These are phyloP conservation scores for Psilocybe tampanensis DNA, from an alignment of 768 basidiomycete species.

Conservation along the genomic window DNA sequence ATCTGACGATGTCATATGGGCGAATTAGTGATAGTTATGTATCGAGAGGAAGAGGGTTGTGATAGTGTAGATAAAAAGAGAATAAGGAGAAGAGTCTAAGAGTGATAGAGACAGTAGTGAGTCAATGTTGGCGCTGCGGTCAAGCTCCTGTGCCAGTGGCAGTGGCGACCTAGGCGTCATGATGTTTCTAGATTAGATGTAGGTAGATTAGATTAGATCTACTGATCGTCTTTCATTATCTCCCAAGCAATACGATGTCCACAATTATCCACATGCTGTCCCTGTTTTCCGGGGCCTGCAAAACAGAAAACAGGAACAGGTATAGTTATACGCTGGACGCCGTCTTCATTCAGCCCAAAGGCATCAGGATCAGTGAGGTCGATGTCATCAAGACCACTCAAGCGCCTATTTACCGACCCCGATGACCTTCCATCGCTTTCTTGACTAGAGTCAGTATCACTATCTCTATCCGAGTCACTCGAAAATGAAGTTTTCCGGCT, in stretches of 20 bases:
- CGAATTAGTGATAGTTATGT: background rate
- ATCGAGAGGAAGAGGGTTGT: background rate
- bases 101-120: too few species aligned
- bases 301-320: constrained; percentile 43
- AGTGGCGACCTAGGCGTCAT: background rate
- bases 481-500: background rate
- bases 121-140: background rate
- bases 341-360: constrained; percentile 26
- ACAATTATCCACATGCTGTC: constrained; percentile 38
- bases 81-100: background rate
- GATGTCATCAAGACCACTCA: constrained; percentile 40
- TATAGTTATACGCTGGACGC: constrained; percentile 1
- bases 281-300: constrained; percentile 29
- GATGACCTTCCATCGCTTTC: background rate
- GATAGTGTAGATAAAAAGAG: background rate
- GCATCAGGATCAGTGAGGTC: constrained; percentile 28
- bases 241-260: constrained; percentile 41
- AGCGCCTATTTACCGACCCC: constrained; percentile 17
- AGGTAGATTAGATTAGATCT: constrained; percentile 18
- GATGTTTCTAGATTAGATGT: background rate
- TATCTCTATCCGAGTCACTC: constrained; percentile 23
- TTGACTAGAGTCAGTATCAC: constrained; percentile 2
- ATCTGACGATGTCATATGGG: constrained; percentile 9
- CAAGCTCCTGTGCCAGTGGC: background rate
- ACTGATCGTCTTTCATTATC: constrained; percentile 32